These are phyloP conservation scores for Spinacia oleracea DNA, from an alignment of 179 eudicot genomes.

Conservation along the genomic window DNA sequence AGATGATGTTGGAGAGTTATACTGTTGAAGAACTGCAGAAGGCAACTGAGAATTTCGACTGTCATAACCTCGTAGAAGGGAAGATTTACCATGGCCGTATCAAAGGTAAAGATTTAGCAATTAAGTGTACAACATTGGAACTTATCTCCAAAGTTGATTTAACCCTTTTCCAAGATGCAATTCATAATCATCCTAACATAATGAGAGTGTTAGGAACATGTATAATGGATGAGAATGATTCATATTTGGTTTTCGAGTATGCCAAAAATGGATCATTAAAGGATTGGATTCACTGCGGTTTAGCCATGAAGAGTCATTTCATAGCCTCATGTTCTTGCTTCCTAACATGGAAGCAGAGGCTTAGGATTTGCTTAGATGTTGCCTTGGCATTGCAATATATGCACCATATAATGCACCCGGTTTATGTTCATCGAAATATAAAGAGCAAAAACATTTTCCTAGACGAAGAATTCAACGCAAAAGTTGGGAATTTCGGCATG, in stretches of 20 bases:
- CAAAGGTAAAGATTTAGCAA: slow-evolving; percentile 75
- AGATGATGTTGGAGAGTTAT: slow-evolving; percentile 50
- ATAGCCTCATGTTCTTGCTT: slow-evolving; percentile 82
- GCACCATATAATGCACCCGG: slow-evolving; percentile 75
- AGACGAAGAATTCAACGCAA: slow-evolving; percentile 82
- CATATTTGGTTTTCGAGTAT: slow-evolving; percentile 70
- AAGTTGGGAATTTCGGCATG: slow-evolving; percentile 78
- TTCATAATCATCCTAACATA: slow-evolving; percentile 68
- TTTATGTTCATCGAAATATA: slow-evolving; percentile 61
- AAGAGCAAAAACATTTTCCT: slow-evolving; percentile 72
- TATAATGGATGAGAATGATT: slow-evolving; percentile 36
- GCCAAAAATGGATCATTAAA: slow-evolving; percentile 82
- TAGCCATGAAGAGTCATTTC: slow-evolving; percentile 90
- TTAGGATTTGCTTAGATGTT: slow-evolving; percentile 71
- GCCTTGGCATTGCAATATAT: slow-evolving; percentile 77
- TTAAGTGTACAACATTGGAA: slow-evolving; percentile 45
- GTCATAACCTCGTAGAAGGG: slow-evolving; percentile 60
- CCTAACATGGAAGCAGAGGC: slow-evolving; percentile 77
- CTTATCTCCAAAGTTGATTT: slow-evolving; percentile 56
- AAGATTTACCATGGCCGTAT: slow-evolving; percentile 70
- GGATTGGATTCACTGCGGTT: slow-evolving; percentile 93
- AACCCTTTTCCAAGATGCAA: slow-evolving; percentile 49
- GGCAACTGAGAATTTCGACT: slow-evolving; percentile 66
- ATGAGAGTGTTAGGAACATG: slow-evolving; percentile 69
- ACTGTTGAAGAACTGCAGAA: slow-evolving; percentile 55